These are phyloP conservation scores for Colletotrichum chrysophilum DNA, from an alignment of 2,329 filamentous ascomycete genomes.

Conservation along the genomic window DNA sequence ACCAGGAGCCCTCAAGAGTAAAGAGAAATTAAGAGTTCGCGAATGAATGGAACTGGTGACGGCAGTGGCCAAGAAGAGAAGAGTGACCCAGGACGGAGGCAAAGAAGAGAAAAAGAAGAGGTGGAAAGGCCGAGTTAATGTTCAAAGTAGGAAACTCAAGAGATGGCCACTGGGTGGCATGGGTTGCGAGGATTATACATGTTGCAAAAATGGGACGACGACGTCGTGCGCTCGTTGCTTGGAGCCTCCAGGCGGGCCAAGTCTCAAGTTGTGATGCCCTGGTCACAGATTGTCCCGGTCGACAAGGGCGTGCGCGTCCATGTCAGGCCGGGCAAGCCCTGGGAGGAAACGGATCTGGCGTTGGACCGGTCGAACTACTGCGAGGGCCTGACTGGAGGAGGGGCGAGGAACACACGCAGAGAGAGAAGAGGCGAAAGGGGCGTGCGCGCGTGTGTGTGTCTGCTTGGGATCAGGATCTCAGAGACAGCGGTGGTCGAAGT, in stretches of 20 bases:
- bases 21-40: not conserved
- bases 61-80: constrained; percentile 8
- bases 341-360: not conserved
- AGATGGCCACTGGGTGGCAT: not conserved
- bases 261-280: constrained; percentile 22
- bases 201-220: constrained; percentile 22
- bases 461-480: not conserved
- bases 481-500: not conserved
- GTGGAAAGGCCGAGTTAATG: constrained; percentile 5
- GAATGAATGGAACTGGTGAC: constrained; percentile 8
- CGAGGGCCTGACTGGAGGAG: not conserved
- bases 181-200: constrained; percentile 16
- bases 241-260: constrained; percentile 15
- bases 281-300: constrained; percentile 17
- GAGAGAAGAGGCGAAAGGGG: not conserved
- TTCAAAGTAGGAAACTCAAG: constrained; percentile 11
- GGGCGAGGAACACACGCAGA: not conserved
- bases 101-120: not conserved
- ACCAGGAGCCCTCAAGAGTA: constrained; percentile 14
- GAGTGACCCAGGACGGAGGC: not conserved
- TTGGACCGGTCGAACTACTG: constrained; percentile 14
- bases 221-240: constrained; percentile 18
- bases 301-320: constrained; percentile 18
- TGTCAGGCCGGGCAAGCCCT: constrained; percentile 8
- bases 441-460: not conserved